Evolutionary conservation across 768 basidiomycete genomes (phyloP).

Genomic region (Lentinula lateritia): DNA sequence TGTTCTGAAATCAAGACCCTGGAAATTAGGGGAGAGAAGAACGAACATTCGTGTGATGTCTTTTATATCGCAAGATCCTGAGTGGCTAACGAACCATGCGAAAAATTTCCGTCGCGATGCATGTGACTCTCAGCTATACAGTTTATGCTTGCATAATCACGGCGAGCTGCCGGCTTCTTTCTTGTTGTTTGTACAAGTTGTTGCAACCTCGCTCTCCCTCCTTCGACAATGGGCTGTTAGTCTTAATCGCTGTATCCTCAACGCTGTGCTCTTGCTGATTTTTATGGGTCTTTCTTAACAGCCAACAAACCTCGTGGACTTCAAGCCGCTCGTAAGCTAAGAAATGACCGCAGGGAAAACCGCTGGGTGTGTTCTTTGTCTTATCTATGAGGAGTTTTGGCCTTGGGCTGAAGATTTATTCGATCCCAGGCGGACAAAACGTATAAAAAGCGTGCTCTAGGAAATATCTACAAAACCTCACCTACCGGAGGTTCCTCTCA

Average conservation of each 20-base stretch:
- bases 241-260: background rate
- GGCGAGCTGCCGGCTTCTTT: background rate
- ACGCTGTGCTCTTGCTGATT: background rate
- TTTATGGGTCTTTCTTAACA: constrained; percentile 22
- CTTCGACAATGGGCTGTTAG: constrained; percentile 6
- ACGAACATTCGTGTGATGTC: background rate
- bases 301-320: constrained; percentile 99
- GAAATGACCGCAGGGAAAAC: constrained; percentile 89
- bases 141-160: background rate
- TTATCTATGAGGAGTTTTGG: background rate
- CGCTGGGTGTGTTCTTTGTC: constrained; percentile 73
- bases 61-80: no score
- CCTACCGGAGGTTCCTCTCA: constrained; percentile 99
- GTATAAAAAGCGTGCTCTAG: constrained; percentile 99
- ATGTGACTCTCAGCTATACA: background rate
- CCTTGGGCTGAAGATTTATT: constrained; percentile 10
- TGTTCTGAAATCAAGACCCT: background rate
- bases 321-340: constrained; percentile 97
- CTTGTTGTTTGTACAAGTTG: background rate
- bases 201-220: background rate
- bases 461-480: constrained; percentile 99
- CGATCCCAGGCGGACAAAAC: constrained; percentile 83
- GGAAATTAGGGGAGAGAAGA: background rate
- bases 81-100: background rate
- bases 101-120: background rate